These are phyloP conservation scores for Collybiopsis luxurians DNA, from an alignment of 768 basidiomycete genomes.

Conservation along the genomic window DNA sequence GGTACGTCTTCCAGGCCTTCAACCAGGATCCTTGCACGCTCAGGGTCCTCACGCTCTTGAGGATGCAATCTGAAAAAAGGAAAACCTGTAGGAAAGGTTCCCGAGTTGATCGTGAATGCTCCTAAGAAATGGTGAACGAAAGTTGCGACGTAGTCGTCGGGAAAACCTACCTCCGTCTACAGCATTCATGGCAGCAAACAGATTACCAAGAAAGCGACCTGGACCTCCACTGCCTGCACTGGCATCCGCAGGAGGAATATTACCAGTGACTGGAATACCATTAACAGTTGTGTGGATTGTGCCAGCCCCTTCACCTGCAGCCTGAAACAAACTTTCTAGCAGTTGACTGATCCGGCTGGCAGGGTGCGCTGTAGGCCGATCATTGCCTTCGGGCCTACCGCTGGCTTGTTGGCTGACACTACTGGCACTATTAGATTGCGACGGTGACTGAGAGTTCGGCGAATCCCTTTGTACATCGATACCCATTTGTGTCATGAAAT, in stretches of 20 bases:
- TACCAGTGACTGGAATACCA: not conserved
- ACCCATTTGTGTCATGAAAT: not conserved
- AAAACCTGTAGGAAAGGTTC: constrained; percentile 11
- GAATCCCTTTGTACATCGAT: not conserved
- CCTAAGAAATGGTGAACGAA: not conserved
- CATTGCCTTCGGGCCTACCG: not conserved
- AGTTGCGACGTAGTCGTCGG: not conserved
- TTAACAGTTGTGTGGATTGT: not conserved
- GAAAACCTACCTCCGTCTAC: not conserved
- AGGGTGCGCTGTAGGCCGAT: not conserved
- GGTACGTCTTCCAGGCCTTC: constrained; percentile 67
- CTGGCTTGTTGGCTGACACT: no score
- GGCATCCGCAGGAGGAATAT: not conserved
- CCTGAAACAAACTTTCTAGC: not conserved
- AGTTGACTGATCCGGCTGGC: not conserved
- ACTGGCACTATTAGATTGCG: no score
- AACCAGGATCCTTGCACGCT: constrained; percentile 61
- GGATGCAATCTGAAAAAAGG: constrained; percentile 18
- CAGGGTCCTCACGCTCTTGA: constrained; percentile 56
- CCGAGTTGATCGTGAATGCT: constrained; percentile 16
- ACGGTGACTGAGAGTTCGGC: no score
- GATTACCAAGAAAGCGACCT: not conserved
- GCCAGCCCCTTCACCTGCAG: not conserved
- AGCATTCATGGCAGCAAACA: constrained; percentile 8
- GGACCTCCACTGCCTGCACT: not conserved